Evolutionary conservation across 148 eudicot species (phyloP).

Genomic region (Bassia scoparia): DNA sequence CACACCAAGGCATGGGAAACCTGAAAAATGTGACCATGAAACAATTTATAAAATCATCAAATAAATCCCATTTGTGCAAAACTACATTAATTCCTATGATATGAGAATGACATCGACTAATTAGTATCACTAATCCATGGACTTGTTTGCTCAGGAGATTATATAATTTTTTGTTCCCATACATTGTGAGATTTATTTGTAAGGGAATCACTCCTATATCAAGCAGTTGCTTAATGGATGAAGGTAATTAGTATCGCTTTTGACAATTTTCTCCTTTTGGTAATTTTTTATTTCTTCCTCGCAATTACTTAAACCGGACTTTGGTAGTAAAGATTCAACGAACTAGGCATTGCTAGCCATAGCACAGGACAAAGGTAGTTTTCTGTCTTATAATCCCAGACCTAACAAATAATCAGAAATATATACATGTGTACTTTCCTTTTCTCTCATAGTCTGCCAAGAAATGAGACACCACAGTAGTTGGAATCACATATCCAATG

Average conservation of each 20-base stretch:
- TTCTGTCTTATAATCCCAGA: not conserved
- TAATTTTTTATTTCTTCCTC: not conserved
- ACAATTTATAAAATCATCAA: slow-evolving; percentile 9
- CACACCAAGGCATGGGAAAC: slow-evolving; percentile 94
- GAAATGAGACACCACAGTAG: slow-evolving; percentile 91
- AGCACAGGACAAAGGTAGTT: not conserved
- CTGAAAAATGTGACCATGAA: slow-evolving; percentile 38
- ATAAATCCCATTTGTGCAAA: not conserved
- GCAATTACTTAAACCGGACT: not conserved
- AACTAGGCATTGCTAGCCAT: not conserved
- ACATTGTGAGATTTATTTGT: no score
- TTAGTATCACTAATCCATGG: no score
- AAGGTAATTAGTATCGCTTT: not conserved
- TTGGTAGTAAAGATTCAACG: not conserved
- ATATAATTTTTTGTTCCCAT: no score
- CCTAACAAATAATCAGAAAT: no score
- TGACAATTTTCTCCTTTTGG: not conserved
- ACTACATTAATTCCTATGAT: not conserved
- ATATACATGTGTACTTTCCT: slow-evolving; percentile 95
- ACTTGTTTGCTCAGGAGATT: no score
- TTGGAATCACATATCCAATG: slow-evolving; percentile 96
- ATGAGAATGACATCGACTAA: no score
- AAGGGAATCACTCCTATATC: no score
- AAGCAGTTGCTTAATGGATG: no score
- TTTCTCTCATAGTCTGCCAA: slow-evolving; percentile 80